Percentiles rank a stretch among this genome's conserved stretches.
phyloP scores from a whole-genome alignment of 2,329 filamentous ascomycete species.

The Chrysoporthe austroafricana region DNA sequence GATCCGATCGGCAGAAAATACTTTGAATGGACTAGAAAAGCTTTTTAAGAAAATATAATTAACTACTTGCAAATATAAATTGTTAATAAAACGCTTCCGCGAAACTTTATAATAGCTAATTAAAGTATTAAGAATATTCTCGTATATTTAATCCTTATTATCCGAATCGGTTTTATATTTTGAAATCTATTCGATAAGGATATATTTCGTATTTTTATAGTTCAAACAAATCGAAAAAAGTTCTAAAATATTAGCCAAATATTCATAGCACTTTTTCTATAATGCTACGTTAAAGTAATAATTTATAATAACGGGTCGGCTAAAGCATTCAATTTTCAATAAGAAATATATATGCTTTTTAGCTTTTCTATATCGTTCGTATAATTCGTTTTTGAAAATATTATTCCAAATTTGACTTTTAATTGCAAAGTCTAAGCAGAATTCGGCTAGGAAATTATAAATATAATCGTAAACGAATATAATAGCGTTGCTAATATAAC shows the following conservation, averaged over 20 bases:
- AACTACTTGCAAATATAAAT: not conserved
- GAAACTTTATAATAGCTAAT: slow-evolving; percentile 3
- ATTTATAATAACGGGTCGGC: not conserved
- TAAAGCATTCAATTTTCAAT: not conserved
- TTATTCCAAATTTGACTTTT: too few species aligned
- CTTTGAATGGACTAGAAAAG: not conserved
- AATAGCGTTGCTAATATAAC: too few species aligned
- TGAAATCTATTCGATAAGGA: not conserved
- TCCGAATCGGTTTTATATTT: not conserved
- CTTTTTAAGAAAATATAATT: not conserved
- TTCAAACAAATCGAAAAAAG: not conserved
- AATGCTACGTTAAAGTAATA: slow-evolving; percentile 5
- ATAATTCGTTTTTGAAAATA: too few species aligned
- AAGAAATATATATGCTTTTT: not conserved
- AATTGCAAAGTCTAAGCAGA: too few species aligned
- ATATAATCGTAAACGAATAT: too few species aligned
- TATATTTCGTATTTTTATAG: too few species aligned
- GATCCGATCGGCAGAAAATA: not conserved
- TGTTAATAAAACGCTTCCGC: slow-evolving; percentile 4
- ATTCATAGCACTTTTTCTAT: not conserved
- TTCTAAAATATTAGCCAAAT: not conserved
- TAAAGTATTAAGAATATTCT: not conserved
- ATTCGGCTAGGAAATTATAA: too few species aligned
- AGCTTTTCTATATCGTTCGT: not conserved
- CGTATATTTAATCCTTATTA: not conserved